Conservation (phyloP, 164 flowering plant species). For the Aristolochia californica region DNA sequence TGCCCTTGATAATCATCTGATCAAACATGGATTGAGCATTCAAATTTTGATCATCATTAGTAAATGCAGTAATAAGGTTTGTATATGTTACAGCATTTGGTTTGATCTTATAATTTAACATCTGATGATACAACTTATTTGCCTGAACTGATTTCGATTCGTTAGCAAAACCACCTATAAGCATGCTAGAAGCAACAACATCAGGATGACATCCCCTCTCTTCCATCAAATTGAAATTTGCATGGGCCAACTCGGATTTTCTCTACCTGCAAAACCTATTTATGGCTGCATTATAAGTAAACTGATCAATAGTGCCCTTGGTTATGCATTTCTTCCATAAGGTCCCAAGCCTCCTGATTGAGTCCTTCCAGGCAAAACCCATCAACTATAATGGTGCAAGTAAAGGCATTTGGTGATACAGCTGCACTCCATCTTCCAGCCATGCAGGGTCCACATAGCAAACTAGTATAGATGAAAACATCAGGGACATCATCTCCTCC, state of each 20-base stretch:
- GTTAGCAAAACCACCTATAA: slow-evolving; percentile 46
- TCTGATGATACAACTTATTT: slow-evolving; percentile 22
- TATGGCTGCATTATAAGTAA: slow-evolving; percentile 16
- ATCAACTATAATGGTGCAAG: slow-evolving; percentile 32
- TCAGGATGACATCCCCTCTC: slow-evolving; percentile 22
- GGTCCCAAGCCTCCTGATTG: slow-evolving; percentile 28
- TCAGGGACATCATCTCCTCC: slow-evolving; percentile 41
- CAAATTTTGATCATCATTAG: slow-evolving; percentile 10
- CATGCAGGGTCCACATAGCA: slow-evolving; percentile 33
- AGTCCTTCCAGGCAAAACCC: slow-evolving; percentile 38
- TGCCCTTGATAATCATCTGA: slow-evolving; percentile 28
- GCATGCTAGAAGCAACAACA: slow-evolving; percentile 17
- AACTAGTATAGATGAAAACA: slow-evolving; percentile 18
- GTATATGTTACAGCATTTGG: slow-evolving; percentile 31
- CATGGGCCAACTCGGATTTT: slow-evolving; percentile 26
- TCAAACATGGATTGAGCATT: slow-evolving; percentile 34
- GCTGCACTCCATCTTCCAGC: slow-evolving; percentile 27
- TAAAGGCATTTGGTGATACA: slow-evolving; percentile 17
- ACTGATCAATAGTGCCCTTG: slow-evolving; percentile 25
- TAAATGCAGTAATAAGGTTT: slow-evolving; percentile 31
- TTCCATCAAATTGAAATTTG: slow-evolving; percentile 40
- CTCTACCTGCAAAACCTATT: slow-evolving; percentile 29
- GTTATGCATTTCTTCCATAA: slow-evolving; percentile 30
- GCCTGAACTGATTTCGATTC: slow-evolving; percentile 30
- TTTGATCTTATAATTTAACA: slow-evolving; percentile 20